Evolutionary conservation across 2,329 filamentous ascomycete genomes (phyloP), one percentile per base, ranked within the genome.

Genomic region (Ophiosphaerella herpotricha): DNA sequence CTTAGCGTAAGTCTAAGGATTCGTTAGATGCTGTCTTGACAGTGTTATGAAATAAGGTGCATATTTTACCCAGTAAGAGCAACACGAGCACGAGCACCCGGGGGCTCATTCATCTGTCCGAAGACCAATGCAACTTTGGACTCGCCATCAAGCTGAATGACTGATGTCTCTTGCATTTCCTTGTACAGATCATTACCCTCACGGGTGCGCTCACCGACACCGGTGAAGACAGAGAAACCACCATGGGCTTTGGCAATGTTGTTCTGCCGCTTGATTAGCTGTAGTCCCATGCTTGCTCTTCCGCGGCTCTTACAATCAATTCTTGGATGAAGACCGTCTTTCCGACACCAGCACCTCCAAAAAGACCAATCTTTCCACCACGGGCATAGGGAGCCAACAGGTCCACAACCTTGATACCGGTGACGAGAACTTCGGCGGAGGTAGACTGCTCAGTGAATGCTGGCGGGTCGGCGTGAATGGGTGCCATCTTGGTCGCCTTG

Each of bases 241-340:
- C 94, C 94, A 85, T 99, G 94, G 71, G 94, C 94, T 87, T 97
- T 97, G 82, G 94, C 94, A 77, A 99, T 97, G 89, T 99, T 99
- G 91, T 99, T 99, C 85, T 87, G 65, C 43, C 6, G 31, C 26
- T 12, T 7, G 46, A 60, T 76, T 61, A 76, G 64, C 55, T 40
- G 4, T 16, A 42, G 43, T 12, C 26, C 12, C 9, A 7, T 34
- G 2, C 24, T n/a, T 8, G 29, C 1, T 1, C 13, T 37, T n/a
- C 16, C n/a, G 9, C 33, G n/a, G 2, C 52, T 16, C 83, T 72
- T 80, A 87, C 85, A 84, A 99, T 99, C 77, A 99, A 83, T 84
- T 99, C 94, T 86, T 99, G 94, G 80, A 99, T 99, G 85, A 97
- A 99, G 78, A 99, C 94, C 78, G 94, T 99, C 89, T 99, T 99